Percentiles rank a stretch among this genome's conserved stretches.
phyloP scores from a whole-genome alignment of 2,329 filamentous ascomycete species.

The Clonostachys byssicola region DNA sequence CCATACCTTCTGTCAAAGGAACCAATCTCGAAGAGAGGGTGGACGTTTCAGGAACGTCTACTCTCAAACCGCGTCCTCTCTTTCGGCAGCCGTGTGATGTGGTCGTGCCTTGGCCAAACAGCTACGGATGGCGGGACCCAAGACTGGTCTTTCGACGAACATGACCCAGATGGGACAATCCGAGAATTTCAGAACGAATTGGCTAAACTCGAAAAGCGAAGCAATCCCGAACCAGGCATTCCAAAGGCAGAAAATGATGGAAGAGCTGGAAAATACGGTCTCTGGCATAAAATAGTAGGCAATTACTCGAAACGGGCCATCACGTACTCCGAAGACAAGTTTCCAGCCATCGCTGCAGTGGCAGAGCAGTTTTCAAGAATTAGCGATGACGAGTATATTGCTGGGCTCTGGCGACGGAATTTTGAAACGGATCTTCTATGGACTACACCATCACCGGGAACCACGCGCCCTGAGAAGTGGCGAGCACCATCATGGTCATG shows the following conservation, averaged over 20 bases:
- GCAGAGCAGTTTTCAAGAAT: background rate
- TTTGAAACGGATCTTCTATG: background rate
- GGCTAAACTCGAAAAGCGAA: too few relatives aligned
- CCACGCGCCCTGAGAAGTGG: background rate
- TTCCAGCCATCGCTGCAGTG: background rate
- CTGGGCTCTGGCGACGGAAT: background rate
- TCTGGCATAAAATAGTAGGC: background rate
- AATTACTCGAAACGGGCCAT: background rate
- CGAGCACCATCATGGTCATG: background rate
- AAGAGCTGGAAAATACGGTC: too few relatives aligned
- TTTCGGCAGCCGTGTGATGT: background rate
- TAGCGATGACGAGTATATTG: too few relatives aligned
- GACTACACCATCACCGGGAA: background rate
- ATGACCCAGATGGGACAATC: too few relatives aligned
- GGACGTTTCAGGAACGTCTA: conserved; percentile 6
- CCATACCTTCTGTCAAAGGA: background rate
- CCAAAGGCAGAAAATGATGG: too few relatives aligned
- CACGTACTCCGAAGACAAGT: background rate
- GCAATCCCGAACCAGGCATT: too few relatives aligned
- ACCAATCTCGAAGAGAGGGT: conserved; percentile 2
- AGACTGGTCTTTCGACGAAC: too few relatives aligned
- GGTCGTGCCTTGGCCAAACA: too few relatives aligned
- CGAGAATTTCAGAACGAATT: too few relatives aligned
- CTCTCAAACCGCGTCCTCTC: conserved; percentile 4
- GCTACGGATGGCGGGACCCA: too few relatives aligned